A percentile compares a stretch with the other conserved stretches of the same genome.
These are phyloP conservation scores for Aegilops umbellulata DNA, from an alignment of 176 grass and related monocot species.

Conservation along the genomic window DNA sequence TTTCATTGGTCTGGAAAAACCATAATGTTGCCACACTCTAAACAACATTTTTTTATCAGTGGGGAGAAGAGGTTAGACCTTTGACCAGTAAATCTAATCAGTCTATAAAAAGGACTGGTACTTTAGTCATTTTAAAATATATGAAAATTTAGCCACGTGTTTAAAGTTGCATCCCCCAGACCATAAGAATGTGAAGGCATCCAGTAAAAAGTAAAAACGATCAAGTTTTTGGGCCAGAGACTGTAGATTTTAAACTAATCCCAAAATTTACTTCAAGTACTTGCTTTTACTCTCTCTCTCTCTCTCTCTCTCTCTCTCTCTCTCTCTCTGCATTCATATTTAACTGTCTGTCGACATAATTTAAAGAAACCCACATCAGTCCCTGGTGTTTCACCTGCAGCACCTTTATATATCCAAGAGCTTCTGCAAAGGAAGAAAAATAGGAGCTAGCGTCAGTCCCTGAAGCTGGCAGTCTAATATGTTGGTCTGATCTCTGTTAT, in stretches of 20 bases:
- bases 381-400: slow-evolving; percentile 12
- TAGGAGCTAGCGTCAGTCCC: slow-evolving; percentile 7
- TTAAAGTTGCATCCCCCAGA: background rate
- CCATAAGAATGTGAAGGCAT: background rate
- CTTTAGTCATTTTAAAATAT: background rate
- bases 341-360: slow-evolving; percentile 7
- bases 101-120: background rate
- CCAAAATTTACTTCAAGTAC: slow-evolving; percentile 25
- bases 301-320: background rate
- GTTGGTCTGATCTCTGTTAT: slow-evolving; percentile 40
- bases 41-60: background rate
- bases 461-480: slow-evolving; percentile 37
- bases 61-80: background rate
- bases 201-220: background rate
- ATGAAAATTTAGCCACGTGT: background rate
- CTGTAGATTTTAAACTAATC: background rate
- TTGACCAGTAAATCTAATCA: background rate
- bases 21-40: background rate
- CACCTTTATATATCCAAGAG: background rate
- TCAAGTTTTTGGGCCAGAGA: background rate
- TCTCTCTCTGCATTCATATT: background rate
- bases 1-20: background rate
- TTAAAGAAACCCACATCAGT: background rate
- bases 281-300: background rate
- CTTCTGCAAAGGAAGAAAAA: slow-evolving; percentile 34